Conservation (phyloP, 1,284 basidiomycete species). For the Ustilago shanxiensis region DNA sequence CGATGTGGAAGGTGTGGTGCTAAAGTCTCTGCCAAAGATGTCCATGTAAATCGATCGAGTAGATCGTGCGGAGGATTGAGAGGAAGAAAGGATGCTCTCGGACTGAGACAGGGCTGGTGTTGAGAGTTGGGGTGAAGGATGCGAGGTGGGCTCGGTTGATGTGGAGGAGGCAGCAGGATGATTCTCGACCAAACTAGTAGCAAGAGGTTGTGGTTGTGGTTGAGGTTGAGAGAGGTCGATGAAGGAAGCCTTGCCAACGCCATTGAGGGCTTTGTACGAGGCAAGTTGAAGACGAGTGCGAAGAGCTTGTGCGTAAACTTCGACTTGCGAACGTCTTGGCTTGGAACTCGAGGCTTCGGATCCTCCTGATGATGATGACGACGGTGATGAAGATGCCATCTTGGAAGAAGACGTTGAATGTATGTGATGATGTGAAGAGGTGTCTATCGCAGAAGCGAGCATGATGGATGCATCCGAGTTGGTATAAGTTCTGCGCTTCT, state of each 20-base stretch:
- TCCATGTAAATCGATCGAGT: slow-evolving; percentile 43
- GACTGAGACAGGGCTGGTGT: slow-evolving; percentile 40
- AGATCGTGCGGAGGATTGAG: slow-evolving; percentile 32
- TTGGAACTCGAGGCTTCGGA: not conserved
- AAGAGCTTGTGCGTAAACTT: slow-evolving; percentile 50
- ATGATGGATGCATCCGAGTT: not conserved
- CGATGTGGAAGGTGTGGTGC: slow-evolving; percentile 13
- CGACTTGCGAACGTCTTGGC: slow-evolving; percentile 35
- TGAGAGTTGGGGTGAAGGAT: slow-evolving; percentile 8
- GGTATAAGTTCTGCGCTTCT: not conserved
- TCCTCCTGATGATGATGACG: slow-evolving; percentile 1
- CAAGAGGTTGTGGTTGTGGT: slow-evolving; percentile 28
- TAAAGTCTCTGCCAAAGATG: slow-evolving; percentile 50
- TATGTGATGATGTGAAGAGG: not conserved
- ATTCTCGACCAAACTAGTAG: slow-evolving; percentile 27
- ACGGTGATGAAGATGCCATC: slow-evolving; percentile 8
- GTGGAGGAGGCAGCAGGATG: slow-evolving; percentile 4
- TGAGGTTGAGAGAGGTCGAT: slow-evolving; percentile 24
- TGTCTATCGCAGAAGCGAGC: slow-evolving; percentile 13
- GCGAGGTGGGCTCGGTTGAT: not conserved
- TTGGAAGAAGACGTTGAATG: not conserved
- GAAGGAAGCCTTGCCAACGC: slow-evolving; percentile 33
- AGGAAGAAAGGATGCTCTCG: slow-evolving; percentile 32
- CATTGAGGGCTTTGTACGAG: slow-evolving; percentile 49
- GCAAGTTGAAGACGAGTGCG: slow-evolving; percentile 47